Conservation (phyloP, 176 grass and related monocot species). For the Eleusine indica region DNA sequence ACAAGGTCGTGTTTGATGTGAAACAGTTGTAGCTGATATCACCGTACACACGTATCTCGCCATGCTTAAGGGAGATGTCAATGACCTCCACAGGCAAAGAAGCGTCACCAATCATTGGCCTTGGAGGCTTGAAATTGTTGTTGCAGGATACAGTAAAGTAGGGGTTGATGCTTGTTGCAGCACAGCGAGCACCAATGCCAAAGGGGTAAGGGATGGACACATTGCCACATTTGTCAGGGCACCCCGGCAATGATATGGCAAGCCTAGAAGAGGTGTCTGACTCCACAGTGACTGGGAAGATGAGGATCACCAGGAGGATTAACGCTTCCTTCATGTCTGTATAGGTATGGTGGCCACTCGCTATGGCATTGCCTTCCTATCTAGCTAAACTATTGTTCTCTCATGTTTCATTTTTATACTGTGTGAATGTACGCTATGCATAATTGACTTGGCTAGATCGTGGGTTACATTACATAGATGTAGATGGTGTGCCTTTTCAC, state of each 20-base stretch:
- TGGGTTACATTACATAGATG: background rate
- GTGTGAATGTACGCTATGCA: background rate
- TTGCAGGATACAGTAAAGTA: conserved; percentile 31
- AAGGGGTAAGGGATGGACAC: conserved; percentile 48
- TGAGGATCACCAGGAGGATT: background rate
- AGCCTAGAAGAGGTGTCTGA: background rate
- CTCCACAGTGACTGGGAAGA: background rate
- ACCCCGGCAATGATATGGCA: conserved; percentile 23
- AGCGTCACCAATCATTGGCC: background rate
- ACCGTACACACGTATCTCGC: conserved; percentile 22
- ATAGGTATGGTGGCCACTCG: background rate
- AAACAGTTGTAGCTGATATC: conserved; percentile 24
- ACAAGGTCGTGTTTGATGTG: conserved; percentile 24
- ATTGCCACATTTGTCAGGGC: conserved; percentile 30
- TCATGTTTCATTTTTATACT: background rate
- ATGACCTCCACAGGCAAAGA: background rate
- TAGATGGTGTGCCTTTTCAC: background rate
- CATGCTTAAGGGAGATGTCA: conserved; percentile 32
- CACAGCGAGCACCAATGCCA: conserved; percentile 18
- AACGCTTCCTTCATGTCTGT: conserved; percentile 31
- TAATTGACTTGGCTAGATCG: background rate
- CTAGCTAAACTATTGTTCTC: background rate
- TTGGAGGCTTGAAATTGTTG: conserved; percentile 26
- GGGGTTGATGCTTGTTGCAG: background rate
- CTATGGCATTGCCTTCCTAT: background rate